Base-by-base conservation (phyloP, 1,284 basidiomycete species). In the Inonotus hispidus region DNA sequence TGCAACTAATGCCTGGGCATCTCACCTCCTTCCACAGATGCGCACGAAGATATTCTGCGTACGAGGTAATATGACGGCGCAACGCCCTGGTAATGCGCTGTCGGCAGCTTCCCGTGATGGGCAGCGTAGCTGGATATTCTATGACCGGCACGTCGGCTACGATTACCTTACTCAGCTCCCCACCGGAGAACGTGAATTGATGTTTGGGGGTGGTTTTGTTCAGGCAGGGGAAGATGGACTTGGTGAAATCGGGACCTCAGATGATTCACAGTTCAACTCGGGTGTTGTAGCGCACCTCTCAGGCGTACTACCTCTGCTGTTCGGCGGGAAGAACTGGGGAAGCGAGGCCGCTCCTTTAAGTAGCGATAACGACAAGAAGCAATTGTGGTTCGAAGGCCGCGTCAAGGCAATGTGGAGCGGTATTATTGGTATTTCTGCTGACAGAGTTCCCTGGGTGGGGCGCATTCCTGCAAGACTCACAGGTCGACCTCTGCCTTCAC, bases 141-240 rank as follows among this genome's bases (percentile, higher is more conserved):
- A 80, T 68, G 75, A 80, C 7, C 74, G 71, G n/a, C 66, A 71
- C 53, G 29, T 69, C 49, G 73, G 79, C 13, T 90, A 80, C 68
- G 87, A 91, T 68, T 92, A 92, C 69, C 79, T 90, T 62, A 89
- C 88, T 1, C 88, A 91, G 69, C 80, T 88, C 46, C 80, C 81
- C 4, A 58, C 67, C 2, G 71, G 74, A 55, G 73, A 72, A 67
- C 60, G 78, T 16, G 84, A 88, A 67, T 74, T 88, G 63, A 85
- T 90, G 81, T 81, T 89, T 61, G 82, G 84, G 0, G 84, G 82
- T 2, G 80, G 78, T 0, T 72, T 77, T 39, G 70, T 76, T 4
- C 69, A 69, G 21, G 66, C 67, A 4, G 72, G 69, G 3, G 65
- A 73, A 35, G 63, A 66, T 0, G 66, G 69, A 7, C 67, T 74